These are phyloP conservation scores for Russula griseocarnosa DNA, from an alignment of 768 basidiomycete genomes.

Conservation along the genomic window DNA sequence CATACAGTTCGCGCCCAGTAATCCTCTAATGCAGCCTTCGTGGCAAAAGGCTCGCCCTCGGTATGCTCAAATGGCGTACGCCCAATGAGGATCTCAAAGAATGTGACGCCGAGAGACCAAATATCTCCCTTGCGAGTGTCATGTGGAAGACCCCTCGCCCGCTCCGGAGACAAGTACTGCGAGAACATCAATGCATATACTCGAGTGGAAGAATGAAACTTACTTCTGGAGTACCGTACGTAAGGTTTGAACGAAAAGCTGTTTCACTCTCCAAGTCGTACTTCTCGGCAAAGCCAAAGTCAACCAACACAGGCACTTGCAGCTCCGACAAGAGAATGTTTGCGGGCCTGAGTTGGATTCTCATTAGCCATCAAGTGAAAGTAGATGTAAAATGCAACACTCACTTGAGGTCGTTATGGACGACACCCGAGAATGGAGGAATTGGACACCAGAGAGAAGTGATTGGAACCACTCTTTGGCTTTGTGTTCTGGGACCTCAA, in stretches of 20 bases:
- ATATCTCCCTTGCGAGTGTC: slow-evolving; percentile 91
- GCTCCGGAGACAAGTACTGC: slow-evolving; percentile 91
- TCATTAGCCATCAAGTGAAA: slow-evolving; percentile 4
- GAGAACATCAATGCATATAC: background rate
- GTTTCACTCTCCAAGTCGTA: slow-evolving; percentile 61
- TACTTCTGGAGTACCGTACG: slow-evolving; percentile 91
- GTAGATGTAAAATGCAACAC: slow-evolving; percentile 32
- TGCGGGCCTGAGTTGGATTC: slow-evolving; percentile 56
- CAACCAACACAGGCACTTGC: slow-evolving; percentile 83
- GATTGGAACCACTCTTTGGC: slow-evolving; percentile 80
- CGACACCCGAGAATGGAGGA: slow-evolving; percentile 81
- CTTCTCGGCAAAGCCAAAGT: slow-evolving; percentile 94
- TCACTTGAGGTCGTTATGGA: slow-evolving; percentile 93
- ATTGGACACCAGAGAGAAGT: slow-evolving; percentile 77
- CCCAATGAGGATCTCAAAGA: slow-evolving; percentile 91
- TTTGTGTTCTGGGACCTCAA: slow-evolving; percentile 75
- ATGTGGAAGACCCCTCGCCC: slow-evolving; percentile 82
- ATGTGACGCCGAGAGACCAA: slow-evolving; percentile 83
- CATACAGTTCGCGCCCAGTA: slow-evolving; percentile 84
- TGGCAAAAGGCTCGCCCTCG: slow-evolving; percentile 73
- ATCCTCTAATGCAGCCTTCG: slow-evolving; percentile 73
- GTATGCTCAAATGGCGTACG: slow-evolving; percentile 88
- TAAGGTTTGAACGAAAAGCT: slow-evolving; percentile 77
- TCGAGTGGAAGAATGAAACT: background rate
- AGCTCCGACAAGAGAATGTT: slow-evolving; percentile 83